Evolutionary conservation across 169 alveolate genomes (phyloP), one percentile per base, ranked within the genome.

Genomic region (Cryptosporidium canis): DNA sequence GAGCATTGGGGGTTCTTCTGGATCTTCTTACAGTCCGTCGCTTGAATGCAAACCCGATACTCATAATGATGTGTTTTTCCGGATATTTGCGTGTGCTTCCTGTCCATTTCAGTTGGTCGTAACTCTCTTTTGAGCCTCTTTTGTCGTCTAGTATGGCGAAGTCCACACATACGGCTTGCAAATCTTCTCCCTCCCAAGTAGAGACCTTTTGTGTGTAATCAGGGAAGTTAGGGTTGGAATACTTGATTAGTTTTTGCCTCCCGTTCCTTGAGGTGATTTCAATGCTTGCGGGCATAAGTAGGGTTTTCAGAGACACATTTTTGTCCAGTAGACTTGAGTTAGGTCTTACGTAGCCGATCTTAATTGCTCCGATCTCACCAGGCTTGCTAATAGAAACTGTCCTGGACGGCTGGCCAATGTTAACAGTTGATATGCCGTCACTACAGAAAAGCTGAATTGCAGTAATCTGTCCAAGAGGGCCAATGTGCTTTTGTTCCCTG

Each of bases 351-450:
- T 77, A 77, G 27, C 87, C 87, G n/a, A 77, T 48, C 27, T 55
- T 77, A 11, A 77, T 58, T 24, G 72, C 21, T 41, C 87, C 66
- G 11, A 77, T 77, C 3, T 77, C 64, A 31, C 87, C 87, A 12
- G 87, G 87, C 16, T 56, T 63, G 39, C 87, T 77, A 4, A 41
- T 55, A 9, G 87, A 65, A 18, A 58, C 70, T 3, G 65, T 24
- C 41, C 39, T 77, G 8, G 87, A 77, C 8, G 87, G 87, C 14
- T 77, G 77, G 0, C 87, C 87, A 39, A 77, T 77, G 11, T 58
- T 77, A 24, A 77, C 55, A 1, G 87, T 77, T 9, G 87, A 18
- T 58, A 77, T 55, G 55, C 87, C 87, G 16, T 77, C 87, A 61
- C 87, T 77, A 58, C 87, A 77, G 45, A 77, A 39, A 11, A 77